phyloP scores from a whole-genome alignment of 176 grass and related monocot genomes.

The Cenchrus fungigraminus region DNA sequence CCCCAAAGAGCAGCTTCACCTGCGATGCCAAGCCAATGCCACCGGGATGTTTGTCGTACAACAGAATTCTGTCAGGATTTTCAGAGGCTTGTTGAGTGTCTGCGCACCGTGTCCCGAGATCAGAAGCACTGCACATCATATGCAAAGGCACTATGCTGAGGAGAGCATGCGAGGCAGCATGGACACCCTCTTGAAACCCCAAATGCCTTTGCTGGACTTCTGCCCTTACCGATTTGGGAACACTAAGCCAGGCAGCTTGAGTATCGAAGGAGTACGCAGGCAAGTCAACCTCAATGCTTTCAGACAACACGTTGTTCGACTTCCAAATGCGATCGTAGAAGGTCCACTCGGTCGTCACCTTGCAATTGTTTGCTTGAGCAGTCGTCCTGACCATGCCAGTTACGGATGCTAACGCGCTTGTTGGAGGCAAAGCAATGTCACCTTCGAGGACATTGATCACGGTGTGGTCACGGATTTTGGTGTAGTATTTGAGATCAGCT shows the following conservation, averaged over 20 bases:
- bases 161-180: not conserved
- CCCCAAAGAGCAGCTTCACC: conserved; percentile 52
- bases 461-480: not conserved
- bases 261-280: not conserved
- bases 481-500: not conserved
- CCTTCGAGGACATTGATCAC: not conserved
- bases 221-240: not conserved
- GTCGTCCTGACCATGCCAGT: no score
- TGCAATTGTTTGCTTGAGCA: not conserved
- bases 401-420: not conserved
- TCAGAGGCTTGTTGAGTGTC: conserved; percentile 48
- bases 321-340: not conserved
- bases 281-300: not conserved
- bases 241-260: not conserved
- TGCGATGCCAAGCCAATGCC: conserved; percentile 65
- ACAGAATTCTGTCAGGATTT: conserved; percentile 55
- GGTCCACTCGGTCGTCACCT: not conserved
- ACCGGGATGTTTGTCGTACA: conserved; percentile 69
- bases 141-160: conserved; percentile 52
- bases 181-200: not conserved
- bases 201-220: not conserved
- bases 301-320: not conserved
- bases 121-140: conserved; percentile 64
- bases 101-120: conserved; percentile 61
- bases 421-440: not conserved